These are phyloP conservation scores for Scheffersomyces illinoinensis DNA, from an alignment of 1,139 yeast genomes.

Conservation along the genomic window DNA sequence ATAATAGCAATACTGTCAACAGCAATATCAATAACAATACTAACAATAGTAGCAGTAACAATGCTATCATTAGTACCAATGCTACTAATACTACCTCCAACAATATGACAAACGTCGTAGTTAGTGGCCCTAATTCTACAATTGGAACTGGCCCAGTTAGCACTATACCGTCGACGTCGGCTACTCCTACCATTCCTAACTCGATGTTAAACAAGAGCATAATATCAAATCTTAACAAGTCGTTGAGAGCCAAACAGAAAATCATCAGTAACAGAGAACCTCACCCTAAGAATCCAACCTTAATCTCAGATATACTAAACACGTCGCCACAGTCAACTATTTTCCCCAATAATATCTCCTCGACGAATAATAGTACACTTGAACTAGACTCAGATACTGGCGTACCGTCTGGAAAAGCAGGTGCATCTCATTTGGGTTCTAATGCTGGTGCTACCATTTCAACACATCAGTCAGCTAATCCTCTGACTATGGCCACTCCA, in stretches of 20 bases:
- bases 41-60: background rate
- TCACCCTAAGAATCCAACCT: slow-evolving; percentile 34
- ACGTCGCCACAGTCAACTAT: slow-evolving; percentile 32
- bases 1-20: background rate
- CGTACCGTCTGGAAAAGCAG: background rate
- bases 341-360: slow-evolving; percentile 22
- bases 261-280: slow-evolving; percentile 40
- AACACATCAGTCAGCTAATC: background rate
- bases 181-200: slow-evolving; percentile 3
- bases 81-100: background rate
- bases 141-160: background rate
- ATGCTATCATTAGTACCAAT: background rate
- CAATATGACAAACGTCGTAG: background rate
- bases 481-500: background rate
- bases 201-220: slow-evolving; percentile 27
- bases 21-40: background rate
- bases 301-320: slow-evolving; percentile 37
- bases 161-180: slow-evolving; percentile 1
- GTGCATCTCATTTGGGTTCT: background rate
- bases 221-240: slow-evolving; percentile 39
- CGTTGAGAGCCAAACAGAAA: slow-evolving; percentile 43
- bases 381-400: background rate
- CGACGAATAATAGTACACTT: background rate
- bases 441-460: background rate
- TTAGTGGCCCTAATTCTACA: background rate